Base-by-base conservation (phyloP, 1,284 basidiomycete genomes). In the Trametes sp. region DNA sequence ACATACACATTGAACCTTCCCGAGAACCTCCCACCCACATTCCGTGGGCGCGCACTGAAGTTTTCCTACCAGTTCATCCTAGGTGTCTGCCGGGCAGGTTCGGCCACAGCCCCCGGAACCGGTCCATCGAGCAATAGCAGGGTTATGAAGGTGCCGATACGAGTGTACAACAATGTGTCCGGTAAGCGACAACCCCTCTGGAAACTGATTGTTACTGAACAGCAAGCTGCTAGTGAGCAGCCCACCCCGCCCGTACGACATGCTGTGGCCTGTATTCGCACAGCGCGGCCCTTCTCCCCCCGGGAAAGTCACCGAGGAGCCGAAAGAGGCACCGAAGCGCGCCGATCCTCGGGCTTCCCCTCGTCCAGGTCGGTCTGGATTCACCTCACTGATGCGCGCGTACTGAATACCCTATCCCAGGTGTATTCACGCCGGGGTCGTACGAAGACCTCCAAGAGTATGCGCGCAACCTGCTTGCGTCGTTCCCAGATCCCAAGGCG, bases 51-150 rank as follows among this genome's bases (percentile, higher is more conserved):
- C 54, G 83, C 89, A 1, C 82, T 98, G 65, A 85, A 84, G 69
- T 96, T 99, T 75, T 89, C 90, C 10, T 99, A 98, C 74, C 90
- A 95, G 68, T 85, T 99, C 13, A 82, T 93, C 11, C 83, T 98
- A 1, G 95, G 96, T 1, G 90, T 92, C 0, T 96, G 93, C 77
- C 86, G 94, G 4, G 84, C 87, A 8, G 80, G 81, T 26, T 75
- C 80, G 13, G 82, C 79, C 62, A 21, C 41, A 4, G 28, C 59
- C 7, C 56, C 59, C n/a, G 66, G 66, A 0, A 38, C 55, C 1
- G 54, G 59, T 21, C 61, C 63, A 19, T 56, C 63, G 14, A 87
- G 87, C 73, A 80, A 84, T 48, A 95, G 93, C 69, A 81, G 90
- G 36, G 86, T 96, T 4, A 92, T 98, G 87, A 92, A 92, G 62